Evolutionary conservation across 768 basidiomycete species (phyloP), one percentile per base, ranked within the genome.

Genomic region (Lactifluus subvellereus): DNA sequence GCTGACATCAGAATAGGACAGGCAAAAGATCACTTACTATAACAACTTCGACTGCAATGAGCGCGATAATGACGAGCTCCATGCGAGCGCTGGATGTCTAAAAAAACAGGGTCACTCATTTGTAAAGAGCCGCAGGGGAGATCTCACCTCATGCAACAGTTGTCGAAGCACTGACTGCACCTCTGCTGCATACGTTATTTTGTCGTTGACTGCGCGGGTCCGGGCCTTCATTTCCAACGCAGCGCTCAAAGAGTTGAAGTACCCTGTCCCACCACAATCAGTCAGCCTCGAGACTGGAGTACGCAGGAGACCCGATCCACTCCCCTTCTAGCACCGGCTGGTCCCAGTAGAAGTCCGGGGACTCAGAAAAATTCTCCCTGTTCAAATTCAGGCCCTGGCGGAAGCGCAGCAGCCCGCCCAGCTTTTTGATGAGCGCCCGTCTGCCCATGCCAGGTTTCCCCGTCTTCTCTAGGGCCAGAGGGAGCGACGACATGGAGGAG

Each of bases 11-110:
- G 33, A 53, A 2, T 13, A 27, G 48, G 38, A 54, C 35, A 37
- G 14, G 20, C 7, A 9, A 33, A 33, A 38, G 42, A 40, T 38
- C 9, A 77, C 86, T 71, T 69, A 94, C 94, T 54, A 97, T 89
- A 69, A 93, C 79, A n/a, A 94, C 93, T 73, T 96, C 94, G 11
- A 97, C 92, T 0, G 94, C 91, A 70, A 98, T 97, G 54, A 98
- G 86, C 1, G 84, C 81, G 67, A 98, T 98, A 72, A 98, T 98
- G 65, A 98, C 89, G 5, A 96, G 78, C 75, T 98, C 96, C 89
- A 98, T 94, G 2, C 89, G 85, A 70, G 97, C 92, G 2, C 82
- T 84, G 5, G 90, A 91, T 3, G 92, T 91, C 91, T 96, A 69
- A 10, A 64, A 54, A 53, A 54, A 54, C 35, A 13, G 33, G n/a